Conservation (phyloP, 495 filamentous ascomycete genomes). For the Massariosphaeria phaeospora region DNA sequence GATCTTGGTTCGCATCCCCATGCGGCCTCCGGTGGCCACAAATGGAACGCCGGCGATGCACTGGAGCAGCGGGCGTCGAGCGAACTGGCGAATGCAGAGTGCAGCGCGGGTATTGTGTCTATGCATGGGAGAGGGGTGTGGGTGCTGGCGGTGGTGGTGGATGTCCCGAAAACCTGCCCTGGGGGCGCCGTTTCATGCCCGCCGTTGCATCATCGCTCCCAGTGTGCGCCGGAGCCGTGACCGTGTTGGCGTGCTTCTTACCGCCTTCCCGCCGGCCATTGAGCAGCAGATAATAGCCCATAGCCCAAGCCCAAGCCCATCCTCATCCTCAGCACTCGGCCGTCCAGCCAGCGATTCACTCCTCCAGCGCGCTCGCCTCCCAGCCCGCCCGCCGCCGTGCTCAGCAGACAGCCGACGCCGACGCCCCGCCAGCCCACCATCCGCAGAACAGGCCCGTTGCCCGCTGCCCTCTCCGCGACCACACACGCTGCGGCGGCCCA, state of each 20-base stretch:
- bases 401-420: background rate
- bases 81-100: background rate
- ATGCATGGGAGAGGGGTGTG: too few relatives aligned
- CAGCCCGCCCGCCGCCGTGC: background rate
- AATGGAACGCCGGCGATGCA: background rate
- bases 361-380: background rate
- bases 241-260: conserved; percentile 1
- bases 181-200: conserved; percentile 1
- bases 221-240: background rate
- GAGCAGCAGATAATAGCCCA: too few relatives aligned
- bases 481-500: conserved; percentile 15
- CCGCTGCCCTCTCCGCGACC: background rate
- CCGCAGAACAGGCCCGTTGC: background rate
- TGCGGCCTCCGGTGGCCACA: background rate
- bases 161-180: background rate
- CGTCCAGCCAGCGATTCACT: too few relatives aligned
- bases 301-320: background rate
- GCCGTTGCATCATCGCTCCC: conserved; percentile 9
- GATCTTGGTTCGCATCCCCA: background rate
- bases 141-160: too few relatives aligned
- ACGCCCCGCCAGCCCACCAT: background rate
- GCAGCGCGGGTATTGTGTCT: background rate
- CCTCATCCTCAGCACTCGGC: background rate
- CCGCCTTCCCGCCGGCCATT: background rate
- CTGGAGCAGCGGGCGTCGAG: background rate